Percentiles rank a stretch among this genome's conserved stretches.
These are phyloP conservation scores for Lichtheimia ramosa DNA, from an alignment of 371 early-diverging fungal genomes.

Conservation along the genomic window DNA sequence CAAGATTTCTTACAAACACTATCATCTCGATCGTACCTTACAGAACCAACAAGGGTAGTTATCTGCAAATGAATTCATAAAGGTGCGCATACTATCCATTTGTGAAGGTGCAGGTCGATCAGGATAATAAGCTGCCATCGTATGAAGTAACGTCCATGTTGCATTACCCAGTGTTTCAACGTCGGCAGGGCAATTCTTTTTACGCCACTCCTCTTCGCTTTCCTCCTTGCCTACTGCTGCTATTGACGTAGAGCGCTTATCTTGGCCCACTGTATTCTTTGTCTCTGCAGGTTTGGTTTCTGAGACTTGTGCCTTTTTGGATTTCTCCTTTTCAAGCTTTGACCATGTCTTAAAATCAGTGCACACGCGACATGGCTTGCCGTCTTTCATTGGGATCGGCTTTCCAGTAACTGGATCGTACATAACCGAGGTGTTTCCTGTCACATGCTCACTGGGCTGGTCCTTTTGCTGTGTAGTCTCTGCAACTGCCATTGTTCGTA, in stretches of 20 bases:
- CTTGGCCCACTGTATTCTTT: slow-evolving; percentile 1
- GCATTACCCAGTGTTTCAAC: slow-evolving; percentile 82
- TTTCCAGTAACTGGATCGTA: slow-evolving; percentile 47
- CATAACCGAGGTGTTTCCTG: slow-evolving; percentile 11
- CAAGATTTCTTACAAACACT: background rate
- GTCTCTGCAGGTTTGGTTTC: slow-evolving; percentile 18
- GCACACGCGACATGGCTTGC: slow-evolving; percentile 77
- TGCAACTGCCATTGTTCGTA: background rate
- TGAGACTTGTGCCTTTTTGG: slow-evolving; percentile 15
- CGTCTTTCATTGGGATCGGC: slow-evolving; percentile 50
- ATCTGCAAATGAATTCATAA: slow-evolving; percentile 77
- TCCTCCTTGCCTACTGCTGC: slow-evolving; percentile 1
- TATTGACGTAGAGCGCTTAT: slow-evolving; percentile 12
- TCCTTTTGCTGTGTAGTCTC: background rate
- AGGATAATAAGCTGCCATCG: slow-evolving; percentile 98
- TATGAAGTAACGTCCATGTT: slow-evolving; percentile 98
- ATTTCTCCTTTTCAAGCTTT: slow-evolving; percentile 36
- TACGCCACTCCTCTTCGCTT: slow-evolving; percentile 36
- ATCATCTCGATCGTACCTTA: slow-evolving; percentile 41
- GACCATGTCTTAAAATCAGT: slow-evolving; percentile 73
- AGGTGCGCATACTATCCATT: slow-evolving; percentile 70
- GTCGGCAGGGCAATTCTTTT: slow-evolving; percentile 87
- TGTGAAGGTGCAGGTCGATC: slow-evolving; percentile 78
- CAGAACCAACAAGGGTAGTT: slow-evolving; percentile 96
- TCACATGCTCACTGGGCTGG: background rate